Base-by-base conservation (phyloP, 805 yeast genomes). In the Ogataea naganishii region DNA sequence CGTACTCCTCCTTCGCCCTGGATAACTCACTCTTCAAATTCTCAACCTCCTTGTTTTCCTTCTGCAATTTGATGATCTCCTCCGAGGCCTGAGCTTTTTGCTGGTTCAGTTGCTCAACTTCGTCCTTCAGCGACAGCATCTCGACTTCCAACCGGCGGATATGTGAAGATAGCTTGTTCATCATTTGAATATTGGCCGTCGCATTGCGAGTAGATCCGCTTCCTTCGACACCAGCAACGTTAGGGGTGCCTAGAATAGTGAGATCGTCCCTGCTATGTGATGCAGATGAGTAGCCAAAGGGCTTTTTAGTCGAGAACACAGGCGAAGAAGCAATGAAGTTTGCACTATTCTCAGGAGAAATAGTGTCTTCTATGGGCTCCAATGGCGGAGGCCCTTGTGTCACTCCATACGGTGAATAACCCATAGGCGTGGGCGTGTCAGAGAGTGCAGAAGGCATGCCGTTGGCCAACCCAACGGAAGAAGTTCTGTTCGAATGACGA, bases 131-230 rank as follows among this genome's bases (percentile, higher is more conserved):
- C 0, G 81, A 66, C 24, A 72, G 54, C 11, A 86, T 52, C 47
- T 92, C 96, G 17, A 80, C 69, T 49, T 89, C 95, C 23, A 89
- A 60, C 33, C 88, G 66, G 35, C 95, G 68, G 13, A 89, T 74
- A 29, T 76, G 83, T 0, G 82, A 59, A 26, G 88, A 75, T 64
- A 92, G 66, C 44, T 79, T 82, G 37, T 80, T 75, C 27, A 83
- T 69, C 31, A 83, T 50, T 47, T 81, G 95, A 25, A 78, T 66
- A 31, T 56, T 55, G 10, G 40, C 33, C 22, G 32, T 46, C 40
- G 6, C 47, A 41, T 18, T 31, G 32, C 23, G 29, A 31, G 14
- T 29, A 29, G 9, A 31, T 29, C 15, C 41, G 26, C 6, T 47
- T 36, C 6, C 40, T 4, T 23, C 41, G 6, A 31, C 33, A n/a